Conservation (phyloP, 2,329 filamentous ascomycete genomes). For the Fusarium torulosum region DNA sequence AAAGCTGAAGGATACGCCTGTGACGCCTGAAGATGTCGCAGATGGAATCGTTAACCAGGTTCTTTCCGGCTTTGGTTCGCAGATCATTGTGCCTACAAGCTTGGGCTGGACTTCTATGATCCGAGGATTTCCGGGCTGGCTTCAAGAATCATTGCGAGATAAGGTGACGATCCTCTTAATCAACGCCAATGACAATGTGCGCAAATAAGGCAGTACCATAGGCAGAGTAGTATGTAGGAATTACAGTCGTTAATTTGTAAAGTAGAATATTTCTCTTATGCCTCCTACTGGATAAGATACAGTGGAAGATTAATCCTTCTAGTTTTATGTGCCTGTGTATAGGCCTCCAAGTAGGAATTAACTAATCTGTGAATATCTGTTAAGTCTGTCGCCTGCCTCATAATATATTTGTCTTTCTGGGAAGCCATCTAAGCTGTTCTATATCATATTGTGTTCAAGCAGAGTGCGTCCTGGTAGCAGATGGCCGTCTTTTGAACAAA, state of each 20-base stretch:
- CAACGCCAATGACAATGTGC: neutral
- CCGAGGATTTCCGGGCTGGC: slow-evolving; percentile 31
- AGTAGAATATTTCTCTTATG: neutral
- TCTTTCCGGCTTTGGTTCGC: slow-evolving; percentile 55
- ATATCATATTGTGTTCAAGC: too few species aligned
- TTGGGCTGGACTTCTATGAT: slow-evolving; percentile 13
- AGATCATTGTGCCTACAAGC: slow-evolving; percentile 56
- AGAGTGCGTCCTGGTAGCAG: neutral
- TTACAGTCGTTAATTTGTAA: neutral
- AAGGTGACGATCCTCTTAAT: neutral
- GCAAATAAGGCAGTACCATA: neutral
- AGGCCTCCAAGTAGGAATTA: neutral
- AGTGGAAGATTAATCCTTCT: neutral
- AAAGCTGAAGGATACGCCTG: slow-evolving; percentile 36
- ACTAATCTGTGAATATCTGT: neutral
- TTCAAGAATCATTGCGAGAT: slow-evolving; percentile 36
- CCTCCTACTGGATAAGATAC: neutral
- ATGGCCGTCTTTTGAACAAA: neutral
- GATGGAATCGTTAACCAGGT: slow-evolving; percentile 58
- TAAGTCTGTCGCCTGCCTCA: neutral
- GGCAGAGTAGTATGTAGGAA: neutral
- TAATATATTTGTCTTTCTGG: too few species aligned
- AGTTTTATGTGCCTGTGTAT: neutral
- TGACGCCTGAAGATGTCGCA: slow-evolving; percentile 52
- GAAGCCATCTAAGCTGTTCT: too few species aligned